These are phyloP conservation scores for Meripilus lineatus DNA, from an alignment of 1,284 basidiomycete genomes.

Conservation along the genomic window DNA sequence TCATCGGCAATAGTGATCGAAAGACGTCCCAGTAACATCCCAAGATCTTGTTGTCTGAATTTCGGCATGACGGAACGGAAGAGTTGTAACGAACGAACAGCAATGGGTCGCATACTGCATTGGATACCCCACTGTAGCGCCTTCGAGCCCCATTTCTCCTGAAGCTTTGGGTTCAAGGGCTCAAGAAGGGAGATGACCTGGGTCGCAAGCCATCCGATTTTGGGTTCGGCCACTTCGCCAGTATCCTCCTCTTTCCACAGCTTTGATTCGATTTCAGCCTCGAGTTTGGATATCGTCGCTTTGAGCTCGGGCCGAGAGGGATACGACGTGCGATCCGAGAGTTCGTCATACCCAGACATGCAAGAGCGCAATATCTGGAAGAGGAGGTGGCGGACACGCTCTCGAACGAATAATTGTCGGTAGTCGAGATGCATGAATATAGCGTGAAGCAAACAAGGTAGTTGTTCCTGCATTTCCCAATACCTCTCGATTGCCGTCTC, in stretches of 20 bases:
- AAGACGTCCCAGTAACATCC: constrained; percentile 77
- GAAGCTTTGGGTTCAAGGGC: constrained; percentile 63
- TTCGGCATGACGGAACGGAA: constrained; percentile 81
- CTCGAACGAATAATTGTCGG: constrained; percentile 62
- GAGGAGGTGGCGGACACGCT: constrained; percentile 68
- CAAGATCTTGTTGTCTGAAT: constrained; percentile 71
- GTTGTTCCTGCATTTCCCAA: constrained; percentile 67
- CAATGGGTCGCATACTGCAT: constrained; percentile 82
- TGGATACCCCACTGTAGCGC: constrained; percentile 85
- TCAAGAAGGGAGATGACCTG: constrained; percentile 67
- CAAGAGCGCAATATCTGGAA: constrained; percentile 81
- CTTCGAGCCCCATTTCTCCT: constrained; percentile 77
- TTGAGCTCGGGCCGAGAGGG: constrained; percentile 46
- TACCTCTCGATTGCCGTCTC: constrained; percentile 78
- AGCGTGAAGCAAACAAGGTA: constrained; percentile 78
- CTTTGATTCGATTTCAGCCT: constrained; percentile 50
- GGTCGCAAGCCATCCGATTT: constrained; percentile 68
- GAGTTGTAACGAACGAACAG: constrained; percentile 88
- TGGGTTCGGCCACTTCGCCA: constrained; percentile 46
- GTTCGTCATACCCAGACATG: constrained; percentile 66
- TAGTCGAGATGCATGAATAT: constrained; percentile 85
- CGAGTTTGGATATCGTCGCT: constrained; percentile 48
- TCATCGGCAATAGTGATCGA: constrained; percentile 81
- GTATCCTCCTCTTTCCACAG: constrained; percentile 77
- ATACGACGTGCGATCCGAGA: constrained; percentile 48